These are phyloP conservation scores for Sistotremastrum suecicum DNA, from an alignment of 768 basidiomycete genomes.

Conservation along the genomic window DNA sequence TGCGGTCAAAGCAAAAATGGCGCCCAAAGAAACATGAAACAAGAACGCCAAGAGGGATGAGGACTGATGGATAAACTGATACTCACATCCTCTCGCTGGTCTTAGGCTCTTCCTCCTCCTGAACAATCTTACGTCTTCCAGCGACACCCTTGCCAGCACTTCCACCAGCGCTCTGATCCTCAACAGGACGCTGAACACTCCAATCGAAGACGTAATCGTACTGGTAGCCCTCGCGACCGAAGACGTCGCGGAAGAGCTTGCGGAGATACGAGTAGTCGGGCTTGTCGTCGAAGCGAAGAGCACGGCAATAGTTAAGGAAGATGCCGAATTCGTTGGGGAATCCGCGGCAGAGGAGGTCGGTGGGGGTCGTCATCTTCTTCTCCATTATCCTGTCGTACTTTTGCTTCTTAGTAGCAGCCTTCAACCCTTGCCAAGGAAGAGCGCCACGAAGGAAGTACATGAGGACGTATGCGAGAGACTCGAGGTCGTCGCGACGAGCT, in stretches of 20 bases:
- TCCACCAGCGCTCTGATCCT: conserved; percentile 21
- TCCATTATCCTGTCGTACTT: conserved; percentile 99
- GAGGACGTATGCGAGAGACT: conserved; percentile 95
- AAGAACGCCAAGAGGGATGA: conserved; percentile 4
- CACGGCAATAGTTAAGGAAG: conserved; percentile 97
- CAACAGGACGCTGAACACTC: conserved; percentile 49
- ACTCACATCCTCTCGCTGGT: conserved; percentile 74
- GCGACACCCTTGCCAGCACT: conserved; percentile 47
- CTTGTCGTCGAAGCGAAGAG: conserved; percentile 99
- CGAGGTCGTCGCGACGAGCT: conserved; percentile 93
- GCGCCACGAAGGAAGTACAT: conserved; percentile 99
- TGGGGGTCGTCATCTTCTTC: conserved; percentile 99
- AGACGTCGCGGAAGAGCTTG: conserved; percentile 97
- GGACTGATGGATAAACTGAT: conserved; percentile 9
- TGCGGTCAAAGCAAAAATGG: background rate
- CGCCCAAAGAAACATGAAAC: conserved; percentile 7
- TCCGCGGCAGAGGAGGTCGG: conserved; percentile 93
- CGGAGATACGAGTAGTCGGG: conserved; percentile 99
- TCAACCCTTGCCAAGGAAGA: conserved; percentile 98
- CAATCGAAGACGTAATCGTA: conserved; percentile 99
- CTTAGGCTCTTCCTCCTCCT: conserved; percentile 76
- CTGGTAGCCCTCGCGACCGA: conserved; percentile 94
- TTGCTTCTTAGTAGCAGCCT: conserved; percentile 99
- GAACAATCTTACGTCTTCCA: conserved; percentile 66
- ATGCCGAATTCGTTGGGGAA: conserved; percentile 99